Evolutionary conservation across 441 rosid genomes (phyloP), one percentile per base, ranked within the genome.

Genomic region (Mallotus japonicus): DNA sequence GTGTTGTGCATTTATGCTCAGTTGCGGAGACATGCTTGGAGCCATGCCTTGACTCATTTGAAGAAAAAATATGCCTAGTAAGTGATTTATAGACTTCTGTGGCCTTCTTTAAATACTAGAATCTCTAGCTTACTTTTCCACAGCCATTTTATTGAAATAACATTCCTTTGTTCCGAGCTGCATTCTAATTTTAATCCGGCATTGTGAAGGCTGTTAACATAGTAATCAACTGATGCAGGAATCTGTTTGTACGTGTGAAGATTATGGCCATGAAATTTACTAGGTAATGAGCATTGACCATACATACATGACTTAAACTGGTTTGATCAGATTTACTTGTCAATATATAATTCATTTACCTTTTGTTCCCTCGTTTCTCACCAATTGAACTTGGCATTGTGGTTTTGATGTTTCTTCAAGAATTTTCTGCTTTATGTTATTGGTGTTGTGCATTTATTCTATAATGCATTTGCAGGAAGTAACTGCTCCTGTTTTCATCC

Each of bases 21-120:
- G 28, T 24, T 24, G 28, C 28, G 19, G 97, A 93, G 80, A 93
- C 98, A 19, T 96, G 87, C 77, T 85, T 96, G 84, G 98, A 96
- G 83, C 89, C 74, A 93, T 92, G 91, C 85, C 97, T 63, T 93
- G 68, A 84, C 86, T 75, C 97, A 93, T 80, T 93, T 90, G 87
- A 93, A 93, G 96, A 96, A 89, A 81, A 92, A 86, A 93, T 96
- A 96, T 67, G 99, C 32, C 32, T 28, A 96, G 99, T 96, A 87
- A 89, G 95, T 69, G 60, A 15, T 80, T 72, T 59, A 64, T n/a
- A 17, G 12, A 59, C 46, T 67, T 42, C 63, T 22, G 6, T 58
- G 50, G 15, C 51, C 32, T 42, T 10, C 32, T 56, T 37, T 59
- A 44, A 4, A 70, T 62, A 22, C 32, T 61, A 51, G 19, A 67